Base-by-base conservation (phyloP, 805 yeast species). In the Hanseniaspora valbyensis region DNA sequence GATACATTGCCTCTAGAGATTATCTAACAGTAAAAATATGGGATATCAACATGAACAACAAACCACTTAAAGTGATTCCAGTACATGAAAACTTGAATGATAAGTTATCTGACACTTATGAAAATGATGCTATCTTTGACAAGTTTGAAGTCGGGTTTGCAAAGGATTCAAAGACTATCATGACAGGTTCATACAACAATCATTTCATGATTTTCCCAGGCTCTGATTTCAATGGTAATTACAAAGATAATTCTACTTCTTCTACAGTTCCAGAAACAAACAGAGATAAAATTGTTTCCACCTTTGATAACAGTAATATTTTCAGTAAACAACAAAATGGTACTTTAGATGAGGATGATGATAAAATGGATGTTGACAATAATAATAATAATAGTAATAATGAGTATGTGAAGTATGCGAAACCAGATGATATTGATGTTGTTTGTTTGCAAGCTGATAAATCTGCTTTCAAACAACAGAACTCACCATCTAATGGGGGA, bases 101-200 rank as follows among this genome's bases (percentile, higher is more conserved):
- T 61, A 75, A 90, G 62, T 72, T 92, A 61, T 90, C 97, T 69
- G 96, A 94, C 66, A 88, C 97, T 41, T 92, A 94, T 71, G 99
- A 92, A 66, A 89, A 88, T 65, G 99, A 92, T 69, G 95, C 97
- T 42, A 92, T 92, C 52, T 92, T 92, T 69, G 98, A 92, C 72
- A 94, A 92, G 72, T 92, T 92, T 67, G 98, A 92, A 72, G 95
- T 89, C 55, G 92, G 81, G 58, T 88, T 92, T 62, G 77, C 88
- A 58, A 98, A 97, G 34, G 96, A 94, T 69, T 84, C 86, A 60
- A 78, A 80, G 62, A 79, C 88, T 54, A 80, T 92, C 54, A 86
- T 92, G 90, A 89, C 98, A 13, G 99, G 99, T 49, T 83, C 96
- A 37, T 92, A 92, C 72, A 87, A 89, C 69, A 92, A 90, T 70